phyloP scores from a whole-genome alignment of 2,329 filamentous ascomycete species.

The Ophiobolus disseminans region DNA sequence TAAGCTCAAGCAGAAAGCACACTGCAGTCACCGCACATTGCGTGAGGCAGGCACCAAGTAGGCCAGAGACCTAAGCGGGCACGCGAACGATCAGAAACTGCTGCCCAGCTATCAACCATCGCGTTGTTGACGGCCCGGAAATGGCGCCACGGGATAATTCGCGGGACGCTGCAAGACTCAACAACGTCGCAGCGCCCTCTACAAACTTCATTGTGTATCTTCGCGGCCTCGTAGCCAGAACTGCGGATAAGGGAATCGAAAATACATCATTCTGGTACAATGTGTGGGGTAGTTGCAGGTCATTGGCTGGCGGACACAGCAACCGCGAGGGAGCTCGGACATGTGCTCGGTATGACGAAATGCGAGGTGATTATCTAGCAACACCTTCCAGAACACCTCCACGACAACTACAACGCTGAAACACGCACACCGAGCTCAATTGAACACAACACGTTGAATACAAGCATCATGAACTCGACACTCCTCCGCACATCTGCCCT shows the following conservation, averaged over 20 bases:
- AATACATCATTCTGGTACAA: constrained; percentile 10
- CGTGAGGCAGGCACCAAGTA: constrained; percentile 16
- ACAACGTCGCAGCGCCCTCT: neutral
- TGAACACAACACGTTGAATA: constrained; percentile 24
- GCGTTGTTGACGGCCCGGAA: constrained; percentile 15
- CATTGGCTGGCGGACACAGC: constrained; percentile 23
- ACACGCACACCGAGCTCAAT: constrained; percentile 24
- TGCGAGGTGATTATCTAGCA: constrained; percentile 21
- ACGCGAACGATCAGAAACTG: constrained; percentile 27
- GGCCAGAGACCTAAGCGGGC: constrained; percentile 12
- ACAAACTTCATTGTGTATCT: neutral
- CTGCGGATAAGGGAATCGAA: neutral
- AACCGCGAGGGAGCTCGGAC: constrained; percentile 19
- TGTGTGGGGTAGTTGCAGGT: constrained; percentile 3
- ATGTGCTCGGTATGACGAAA: constrained; percentile 40
- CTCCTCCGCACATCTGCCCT: constrained; percentile 75
- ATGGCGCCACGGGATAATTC: constrained; percentile 18
- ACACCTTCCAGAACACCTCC: constrained; percentile 15
- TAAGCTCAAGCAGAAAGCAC: constrained; percentile 3
- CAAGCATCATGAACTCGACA: constrained; percentile 71
- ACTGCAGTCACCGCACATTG: constrained; percentile 24
- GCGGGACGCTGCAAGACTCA: constrained; percentile 9
- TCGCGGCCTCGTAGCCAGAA: neutral
- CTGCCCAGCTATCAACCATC: constrained; percentile 15
- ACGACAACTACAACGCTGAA: constrained; percentile 6